Evolutionary conservation across 2,329 filamentous ascomycete genomes (phyloP).

Genomic region (Aureobasidium sp.): DNA sequence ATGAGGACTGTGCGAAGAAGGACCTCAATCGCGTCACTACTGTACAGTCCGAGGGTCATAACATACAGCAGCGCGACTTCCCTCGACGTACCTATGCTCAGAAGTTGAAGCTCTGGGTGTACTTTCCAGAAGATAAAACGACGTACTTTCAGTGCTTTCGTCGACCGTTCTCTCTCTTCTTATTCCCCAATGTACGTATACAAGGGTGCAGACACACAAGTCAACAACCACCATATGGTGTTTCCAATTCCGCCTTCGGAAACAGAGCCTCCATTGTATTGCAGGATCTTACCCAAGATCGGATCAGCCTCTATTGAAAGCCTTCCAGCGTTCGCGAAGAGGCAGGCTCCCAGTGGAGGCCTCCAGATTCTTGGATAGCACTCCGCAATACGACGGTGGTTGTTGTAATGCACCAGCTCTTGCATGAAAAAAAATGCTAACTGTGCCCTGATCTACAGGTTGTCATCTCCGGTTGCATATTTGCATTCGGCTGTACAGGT

Average conservation of each 20-base stretch:
- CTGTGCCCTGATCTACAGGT: slow-evolving; percentile 12
- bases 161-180: slow-evolving; percentile 33
- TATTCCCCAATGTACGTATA: slow-evolving; percentile 27
- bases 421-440: too few relatives aligned
- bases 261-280: too few relatives aligned
- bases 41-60: neutral
- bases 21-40: neutral
- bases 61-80: slow-evolving; percentile 11
- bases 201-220: too few relatives aligned
- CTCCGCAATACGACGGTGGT: too few relatives aligned
- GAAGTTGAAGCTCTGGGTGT: slow-evolving; percentile 20
- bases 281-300: too few relatives aligned
- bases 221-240: too few relatives aligned
- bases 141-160: slow-evolving; percentile 33
- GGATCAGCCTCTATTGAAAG: too few relatives aligned
- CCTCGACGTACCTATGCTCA: slow-evolving; percentile 18
- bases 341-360: too few relatives aligned
- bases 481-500: slow-evolving; percentile 33
- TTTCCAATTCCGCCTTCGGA: too few relatives aligned
- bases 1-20: neutral
- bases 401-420: too few relatives aligned
- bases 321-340: too few relatives aligned
- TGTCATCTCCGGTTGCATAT: slow-evolving; percentile 33
- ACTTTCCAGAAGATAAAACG: slow-evolving; percentile 30
- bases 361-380: too few relatives aligned